These are phyloP conservation scores for Ascochyta fabae DNA, from an alignment of 2,329 filamentous ascomycete species.

Conservation along the genomic window DNA sequence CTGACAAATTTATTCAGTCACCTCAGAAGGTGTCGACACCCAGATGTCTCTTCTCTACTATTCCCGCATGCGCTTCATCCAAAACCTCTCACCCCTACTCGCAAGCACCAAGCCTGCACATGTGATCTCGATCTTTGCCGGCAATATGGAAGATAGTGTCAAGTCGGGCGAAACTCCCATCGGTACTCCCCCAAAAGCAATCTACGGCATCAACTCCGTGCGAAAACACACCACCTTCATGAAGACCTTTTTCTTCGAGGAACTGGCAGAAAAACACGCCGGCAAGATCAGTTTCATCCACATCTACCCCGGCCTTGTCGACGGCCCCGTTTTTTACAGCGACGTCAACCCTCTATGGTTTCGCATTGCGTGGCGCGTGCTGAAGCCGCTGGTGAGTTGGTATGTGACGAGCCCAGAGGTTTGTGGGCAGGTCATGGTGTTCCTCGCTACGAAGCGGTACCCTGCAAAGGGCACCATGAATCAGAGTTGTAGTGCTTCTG, in stretches of 20 bases:
- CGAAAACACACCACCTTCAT: constrained; percentile 42
- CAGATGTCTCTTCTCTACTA: constrained; percentile 46
- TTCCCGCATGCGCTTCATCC: constrained; percentile 49
- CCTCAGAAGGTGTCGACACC: constrained; percentile 45
- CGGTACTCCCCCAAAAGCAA: constrained; percentile 25
- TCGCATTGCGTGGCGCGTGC: constrained; percentile 31
- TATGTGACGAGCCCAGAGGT: constrained; percentile 32
- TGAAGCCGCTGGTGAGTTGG: constrained; percentile 32
- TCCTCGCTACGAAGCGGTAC: constrained; percentile 30
- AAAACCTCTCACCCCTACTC: constrained; percentile 46
- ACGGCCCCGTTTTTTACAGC: constrained; percentile 36
- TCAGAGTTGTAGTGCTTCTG: neutral
- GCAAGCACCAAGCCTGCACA: constrained; percentile 25
- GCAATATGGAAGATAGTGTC: constrained; percentile 35
- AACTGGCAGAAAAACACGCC: constrained; percentile 30
- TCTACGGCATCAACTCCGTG: constrained; percentile 37
- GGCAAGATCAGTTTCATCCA: constrained; percentile 41
- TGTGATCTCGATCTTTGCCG: constrained; percentile 47
- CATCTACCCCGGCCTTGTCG: constrained; percentile 43
- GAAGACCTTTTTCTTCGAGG: constrained; percentile 41
- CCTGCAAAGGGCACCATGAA: constrained; percentile 25
- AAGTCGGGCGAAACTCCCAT: constrained; percentile 36
- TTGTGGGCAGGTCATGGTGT: constrained; percentile 45
- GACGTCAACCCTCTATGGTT: constrained; percentile 40
- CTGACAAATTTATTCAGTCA: constrained; percentile 49